Percentiles rank a stretch among this genome's conserved stretches.
Evolutionary conservation across 768 basidiomycete species (phyloP).

Genomic region (Hericium coralloides): DNA sequence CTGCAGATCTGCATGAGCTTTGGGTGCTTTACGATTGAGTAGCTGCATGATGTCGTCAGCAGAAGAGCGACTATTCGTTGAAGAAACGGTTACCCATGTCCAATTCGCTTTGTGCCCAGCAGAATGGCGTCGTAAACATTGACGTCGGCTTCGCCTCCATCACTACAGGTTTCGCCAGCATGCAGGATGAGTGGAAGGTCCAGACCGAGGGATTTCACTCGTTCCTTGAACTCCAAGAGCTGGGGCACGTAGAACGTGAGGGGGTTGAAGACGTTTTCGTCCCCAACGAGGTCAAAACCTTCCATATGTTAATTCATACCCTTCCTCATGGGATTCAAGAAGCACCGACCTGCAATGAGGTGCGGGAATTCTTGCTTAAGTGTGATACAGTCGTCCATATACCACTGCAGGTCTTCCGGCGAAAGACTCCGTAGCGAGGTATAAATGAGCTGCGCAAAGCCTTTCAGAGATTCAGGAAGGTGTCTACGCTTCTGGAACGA

Average conservation of each 20-base stretch:
- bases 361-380: conserved; percentile 71
- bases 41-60: conserved; percentile 29
- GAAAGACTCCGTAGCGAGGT: conserved; percentile 49
- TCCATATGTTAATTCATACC: neutral
- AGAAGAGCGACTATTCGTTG: neutral
- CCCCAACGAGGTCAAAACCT: conserved; percentile 80
- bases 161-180: conserved; percentile 74
- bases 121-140: conserved; percentile 77
- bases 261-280: conserved; percentile 53
- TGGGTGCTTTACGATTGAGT: conserved; percentile 71
- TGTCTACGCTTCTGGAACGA: neutral
- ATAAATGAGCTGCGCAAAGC: conserved; percentile 57
- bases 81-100: conserved; percentile 51
- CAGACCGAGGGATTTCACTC: conserved; percentile 46
- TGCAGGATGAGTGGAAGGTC: conserved; percentile 75
- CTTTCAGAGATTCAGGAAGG: neutral
- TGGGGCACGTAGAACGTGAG: conserved; percentile 54
- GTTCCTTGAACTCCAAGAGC: conserved; percentile 48
- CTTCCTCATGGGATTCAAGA: neutral
- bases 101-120: conserved; percentile 71
- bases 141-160: conserved; percentile 58
- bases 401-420: conserved; percentile 50
- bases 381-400: conserved; percentile 64
- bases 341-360: conserved; percentile 48
- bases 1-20: conserved; percentile 60